Evolutionary conservation across 2,329 filamentous ascomycete genomes (phyloP), one percentile per base, ranked within the genome.

Genomic region (Nothomitra cinnamomea): DNA sequence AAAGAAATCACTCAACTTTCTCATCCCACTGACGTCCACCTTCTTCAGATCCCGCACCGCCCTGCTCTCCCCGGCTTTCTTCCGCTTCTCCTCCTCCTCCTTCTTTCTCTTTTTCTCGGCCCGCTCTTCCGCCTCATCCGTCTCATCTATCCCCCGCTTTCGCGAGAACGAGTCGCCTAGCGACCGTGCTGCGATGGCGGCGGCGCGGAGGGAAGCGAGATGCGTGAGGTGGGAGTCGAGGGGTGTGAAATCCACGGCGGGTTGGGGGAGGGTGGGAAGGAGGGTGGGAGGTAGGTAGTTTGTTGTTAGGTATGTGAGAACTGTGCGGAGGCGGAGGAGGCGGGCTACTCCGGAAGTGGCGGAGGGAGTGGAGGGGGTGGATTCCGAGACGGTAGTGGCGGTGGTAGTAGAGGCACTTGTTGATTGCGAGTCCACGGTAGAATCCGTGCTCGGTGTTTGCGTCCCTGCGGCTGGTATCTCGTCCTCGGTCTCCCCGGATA

Each of bases 1-100:
- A 67, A 98, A 98, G 69, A 98, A 98, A 57, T 82, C 78, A 64
- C 86, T 95, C 77, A 98, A 78, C 72, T 96, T 98, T 76, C 85
- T 92, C 92, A 98, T 98, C 1, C 92, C 92, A 21, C 70, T 79
- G 0, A 84, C 89, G 68, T 96, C 85, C 49, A 89, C 90, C 70
- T 96, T 98, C 65, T 85, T 85, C 62, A 98, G 66, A 49, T 89
- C 77, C 64, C 81, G 82, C 1, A 95, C 79, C 0, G 80, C 89
- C 25, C 80, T 75, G 57, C 85, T 92, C 68, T 86, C 78, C 22
- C 72, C 73, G 2, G 77, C 79, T 69, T 94, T 89, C 68, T 82
- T 89, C 66, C 79, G 83, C 70, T 83, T 85, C 56, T 95, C 89
- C 56, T 95, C 89, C 57, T 95, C 90, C 51, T 95, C 88, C 68